Evolutionary conservation across 805 yeast species (phyloP).

Genomic region (Kazachstania taianensis): DNA sequence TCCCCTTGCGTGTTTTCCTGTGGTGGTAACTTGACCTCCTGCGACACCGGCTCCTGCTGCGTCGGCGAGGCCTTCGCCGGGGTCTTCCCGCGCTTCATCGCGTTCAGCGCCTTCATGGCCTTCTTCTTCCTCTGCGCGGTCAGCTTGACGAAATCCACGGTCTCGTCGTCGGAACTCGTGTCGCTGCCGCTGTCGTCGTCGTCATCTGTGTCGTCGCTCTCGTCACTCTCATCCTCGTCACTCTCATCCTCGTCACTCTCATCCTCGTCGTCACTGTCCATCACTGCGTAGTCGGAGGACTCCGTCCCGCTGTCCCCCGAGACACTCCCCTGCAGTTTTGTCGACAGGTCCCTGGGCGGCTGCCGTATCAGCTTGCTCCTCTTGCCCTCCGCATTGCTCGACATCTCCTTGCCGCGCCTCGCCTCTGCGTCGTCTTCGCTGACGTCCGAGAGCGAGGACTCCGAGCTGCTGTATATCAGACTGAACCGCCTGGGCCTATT

Average conservation of each 20-base stretch:
- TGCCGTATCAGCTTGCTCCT: constrained; percentile 31
- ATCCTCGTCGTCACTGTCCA: constrained; percentile 25
- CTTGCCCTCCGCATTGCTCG: constrained; percentile 24
- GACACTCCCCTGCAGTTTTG: constrained; percentile 13
- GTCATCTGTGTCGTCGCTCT: constrained; percentile 24
- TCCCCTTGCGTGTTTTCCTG: neutral
- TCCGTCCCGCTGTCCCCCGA: constrained; percentile 16
- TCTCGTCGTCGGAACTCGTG: constrained; percentile 53
- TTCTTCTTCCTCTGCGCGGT: constrained; percentile 58
- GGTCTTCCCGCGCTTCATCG: constrained; percentile 28
- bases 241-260: no score
- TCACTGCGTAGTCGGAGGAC: constrained; percentile 18
- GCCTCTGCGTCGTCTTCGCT: constrained; percentile 25
- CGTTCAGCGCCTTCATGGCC: constrained; percentile 39
- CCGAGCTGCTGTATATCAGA: constrained; percentile 36
- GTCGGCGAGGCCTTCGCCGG: constrained; percentile 14
- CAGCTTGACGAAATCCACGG: constrained; percentile 61
- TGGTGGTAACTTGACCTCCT: neutral
- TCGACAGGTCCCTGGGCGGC: constrained; percentile 7
- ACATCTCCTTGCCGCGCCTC: constrained; percentile 15
- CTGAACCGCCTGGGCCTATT: constrained; percentile 34
- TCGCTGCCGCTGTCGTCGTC: constrained; percentile 34
- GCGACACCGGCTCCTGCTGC: neutral
- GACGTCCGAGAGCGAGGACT: constrained; percentile 32
- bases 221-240: no score